Evolutionary conservation across 257 asterid species (phyloP).

Genomic region (Capsicum rhomboideum): DNA sequence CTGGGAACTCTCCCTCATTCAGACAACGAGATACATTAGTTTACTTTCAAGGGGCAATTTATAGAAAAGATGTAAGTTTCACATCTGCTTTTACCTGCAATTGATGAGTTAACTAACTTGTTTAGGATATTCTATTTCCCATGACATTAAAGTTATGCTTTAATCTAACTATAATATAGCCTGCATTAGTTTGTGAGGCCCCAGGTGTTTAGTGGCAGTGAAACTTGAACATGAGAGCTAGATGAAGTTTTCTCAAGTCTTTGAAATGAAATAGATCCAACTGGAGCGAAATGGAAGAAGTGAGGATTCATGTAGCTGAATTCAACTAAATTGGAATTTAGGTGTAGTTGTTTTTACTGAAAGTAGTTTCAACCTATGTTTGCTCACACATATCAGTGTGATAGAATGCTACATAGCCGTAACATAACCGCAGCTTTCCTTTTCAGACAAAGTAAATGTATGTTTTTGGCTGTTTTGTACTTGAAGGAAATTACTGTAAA

Average conservation of each 20-base stretch:
- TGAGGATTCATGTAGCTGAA: neutral
- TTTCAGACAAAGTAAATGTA: neutral
- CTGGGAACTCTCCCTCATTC: conserved; percentile 37
- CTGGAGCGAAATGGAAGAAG: neutral
- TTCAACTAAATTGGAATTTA: neutral
- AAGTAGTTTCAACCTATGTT: neutral
- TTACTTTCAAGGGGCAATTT: conserved; percentile 79
- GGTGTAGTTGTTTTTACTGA: neutral
- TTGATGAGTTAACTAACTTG: neutral
- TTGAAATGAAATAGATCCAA: neutral
- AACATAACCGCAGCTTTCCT: neutral
- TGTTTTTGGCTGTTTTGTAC: neutral
- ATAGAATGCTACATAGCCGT: neutral
- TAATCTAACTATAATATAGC: neutral
- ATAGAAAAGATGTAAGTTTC: conserved; percentile 71
- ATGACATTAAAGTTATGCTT: neutral
- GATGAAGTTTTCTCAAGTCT: neutral
- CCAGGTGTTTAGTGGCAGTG: neutral
- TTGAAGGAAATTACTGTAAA: neutral
- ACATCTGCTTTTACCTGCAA: neutral
- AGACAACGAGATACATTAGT: conserved; percentile 35
- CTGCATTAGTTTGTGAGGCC: neutral
- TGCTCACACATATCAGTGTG: neutral
- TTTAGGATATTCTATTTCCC: neutral
- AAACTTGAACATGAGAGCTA: neutral